Evolutionary conservation across 2,329 filamentous ascomycete species (phyloP).

Genomic region (Scedosporium apiospermum): DNA sequence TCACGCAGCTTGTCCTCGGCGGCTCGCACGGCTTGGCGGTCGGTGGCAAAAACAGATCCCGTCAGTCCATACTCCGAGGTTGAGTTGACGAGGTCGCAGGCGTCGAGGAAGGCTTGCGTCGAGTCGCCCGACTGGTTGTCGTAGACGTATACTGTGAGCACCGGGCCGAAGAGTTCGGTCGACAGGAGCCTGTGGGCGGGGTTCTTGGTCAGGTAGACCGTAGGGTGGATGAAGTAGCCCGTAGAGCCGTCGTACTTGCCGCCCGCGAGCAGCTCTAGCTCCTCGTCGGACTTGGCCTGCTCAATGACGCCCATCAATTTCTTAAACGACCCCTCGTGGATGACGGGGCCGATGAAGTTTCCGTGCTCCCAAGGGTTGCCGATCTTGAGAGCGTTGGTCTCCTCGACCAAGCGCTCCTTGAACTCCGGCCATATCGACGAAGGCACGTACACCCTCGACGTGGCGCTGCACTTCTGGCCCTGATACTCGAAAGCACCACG

Average conservation of each 20-base stretch:
- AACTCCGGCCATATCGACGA: constrained; percentile 66
- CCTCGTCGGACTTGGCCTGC: constrained; percentile 63
- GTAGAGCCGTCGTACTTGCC: constrained; percentile 68
- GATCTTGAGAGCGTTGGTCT: constrained; percentile 60
- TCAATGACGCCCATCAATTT: constrained; percentile 72
- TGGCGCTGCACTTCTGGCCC: constrained; percentile 85
- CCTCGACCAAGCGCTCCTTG: constrained; percentile 54
- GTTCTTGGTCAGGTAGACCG: constrained; percentile 67
- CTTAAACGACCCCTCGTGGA: constrained; percentile 72
- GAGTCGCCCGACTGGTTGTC: constrained; percentile 49
- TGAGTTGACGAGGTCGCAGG: constrained; percentile 55
- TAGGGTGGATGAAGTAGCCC: constrained; percentile 79
- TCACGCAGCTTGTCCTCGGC: constrained; percentile 65
- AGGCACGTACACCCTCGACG: constrained; percentile 70
- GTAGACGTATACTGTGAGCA: constrained; percentile 69
- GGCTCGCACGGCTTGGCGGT: constrained; percentile 53
- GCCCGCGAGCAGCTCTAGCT: constrained; percentile 64
- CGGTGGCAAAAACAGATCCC: constrained; percentile 64
- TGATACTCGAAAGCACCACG: constrained; percentile 86
- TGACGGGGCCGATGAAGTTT: constrained; percentile 83
- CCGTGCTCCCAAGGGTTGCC: constrained; percentile 59
- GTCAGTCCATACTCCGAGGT: constrained; percentile 73
- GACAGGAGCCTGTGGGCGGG: constrained; percentile 64
- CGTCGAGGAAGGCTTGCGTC: constrained; percentile 44
- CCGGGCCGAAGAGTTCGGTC: constrained; percentile 74